phyloP scores from a whole-genome alignment of 2,329 filamentous ascomycete species.

The Pseudonectria foliicola region DNA sequence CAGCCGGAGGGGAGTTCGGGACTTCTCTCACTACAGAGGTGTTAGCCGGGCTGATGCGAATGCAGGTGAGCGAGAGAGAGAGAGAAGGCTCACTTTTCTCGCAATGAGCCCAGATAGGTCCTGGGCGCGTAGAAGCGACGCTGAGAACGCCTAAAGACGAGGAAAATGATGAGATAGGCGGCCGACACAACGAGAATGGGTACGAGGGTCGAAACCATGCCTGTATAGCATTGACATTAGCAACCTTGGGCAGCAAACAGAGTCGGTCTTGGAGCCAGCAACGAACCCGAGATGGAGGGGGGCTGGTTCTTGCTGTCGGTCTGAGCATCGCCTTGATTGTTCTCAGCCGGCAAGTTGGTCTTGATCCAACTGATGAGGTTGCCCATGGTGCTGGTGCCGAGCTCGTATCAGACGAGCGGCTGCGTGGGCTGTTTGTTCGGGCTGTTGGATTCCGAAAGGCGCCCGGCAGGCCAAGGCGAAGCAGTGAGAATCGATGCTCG shows the following conservation, averaged over 20 bases:
- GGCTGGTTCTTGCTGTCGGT: constrained; percentile 15
- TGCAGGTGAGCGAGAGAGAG: too few relatives aligned
- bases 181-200: constrained; percentile 43
- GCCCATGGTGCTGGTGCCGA: constrained; percentile 26
- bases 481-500: too few relatives aligned
- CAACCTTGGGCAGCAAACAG: constrained; percentile 1
- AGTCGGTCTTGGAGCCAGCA: background rate
- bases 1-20: constrained; percentile 48
- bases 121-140: constrained; percentile 50
- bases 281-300: constrained; percentile 28
- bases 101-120: constrained; percentile 41
- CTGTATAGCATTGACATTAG: constrained; percentile 11
- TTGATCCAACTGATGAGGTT: constrained; percentile 33
- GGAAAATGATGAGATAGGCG: constrained; percentile 45
- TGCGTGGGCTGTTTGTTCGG: constrained; percentile 3
- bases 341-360: constrained; percentile 20
- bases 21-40: constrained; percentile 42
- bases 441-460: too few relatives aligned
- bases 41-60: too few relatives aligned
- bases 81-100: constrained; percentile 36
- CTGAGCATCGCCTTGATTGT: constrained; percentile 17
- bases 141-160: constrained; percentile 40
- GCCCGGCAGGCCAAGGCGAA: too few relatives aligned
- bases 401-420: constrained; percentile 3
- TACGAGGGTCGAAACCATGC: constrained; percentile 44